Evolutionary conservation across 1,139 yeast genomes (phyloP), one percentile per base, ranked within the genome.

Genomic region (Taphrina flavorubra): DNA sequence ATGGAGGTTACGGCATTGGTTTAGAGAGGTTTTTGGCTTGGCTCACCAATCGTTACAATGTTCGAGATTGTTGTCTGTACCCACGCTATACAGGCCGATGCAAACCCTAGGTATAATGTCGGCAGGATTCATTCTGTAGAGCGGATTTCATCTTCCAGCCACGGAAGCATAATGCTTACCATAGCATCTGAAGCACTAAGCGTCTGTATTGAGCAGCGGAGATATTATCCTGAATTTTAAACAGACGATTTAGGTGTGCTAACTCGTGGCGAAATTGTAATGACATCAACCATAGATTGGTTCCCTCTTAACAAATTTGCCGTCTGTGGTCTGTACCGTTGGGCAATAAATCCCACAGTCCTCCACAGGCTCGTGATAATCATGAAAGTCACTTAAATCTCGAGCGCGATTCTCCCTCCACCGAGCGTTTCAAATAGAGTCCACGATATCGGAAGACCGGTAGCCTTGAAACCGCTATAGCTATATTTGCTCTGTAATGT

Each of bases 51-150:
- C 86, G 99, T 81, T 94, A 87, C 83, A 95, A 99, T 51, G 72
- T 69, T 18, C 67, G 70, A 31, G 99, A 94, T 79, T 94, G 99
- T 81, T 89, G 97, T 46, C 84, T 95, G 80, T 94, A 94, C 80
- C 99, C 99, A 74, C 90, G 99, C 82, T 94, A 90, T 84, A 85
- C 96, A 70, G 99, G 99, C 72, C 88, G 99, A 84, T 92, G 98
- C 83, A 90, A 86, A 81, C 99, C 99, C 81, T 94, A 75, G 53
- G 37, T 10, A 16, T 10, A 25, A 25, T 25, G 31, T 25, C 31
- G 31, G 31, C 2, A 25, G 31, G 31, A 25, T 4, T 25, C 31
- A 25, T 25, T 25, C 31, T 25, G 31, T 2, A 25, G 31, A 25
- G 4, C 31, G 31, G 4, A 25, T 25, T 25, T 25, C 31, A 25